Base-by-base conservation (phyloP, 768 basidiomycete genomes). In the Pisolithus sp. region DNA sequence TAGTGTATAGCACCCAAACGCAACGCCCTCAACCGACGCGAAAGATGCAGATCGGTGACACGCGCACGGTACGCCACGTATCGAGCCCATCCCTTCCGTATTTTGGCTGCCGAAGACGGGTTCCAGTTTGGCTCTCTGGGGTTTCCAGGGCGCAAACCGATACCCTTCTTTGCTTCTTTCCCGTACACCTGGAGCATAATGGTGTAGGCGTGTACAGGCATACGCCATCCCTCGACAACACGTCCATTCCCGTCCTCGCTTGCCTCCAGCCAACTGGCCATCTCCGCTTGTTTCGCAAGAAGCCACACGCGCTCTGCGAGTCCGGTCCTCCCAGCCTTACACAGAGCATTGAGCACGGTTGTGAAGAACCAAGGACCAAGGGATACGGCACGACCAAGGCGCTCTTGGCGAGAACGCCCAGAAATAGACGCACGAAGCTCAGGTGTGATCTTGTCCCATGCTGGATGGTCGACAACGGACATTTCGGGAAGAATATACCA, bases 151-250 rank as follows among this genome's bases (percentile, higher is more conserved):
- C 54, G 53, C 41, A 56, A 42, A 57, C 54, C 43, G 41, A 57
- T 51, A 44, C 53, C 66, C 55, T 62, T 64, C 41, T 60, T 64
- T n/a, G 73, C 74, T 61, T 79, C 76, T 4, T 62, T 58, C 1
- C 70, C 75, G 55, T 86, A 89, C 30, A 78, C 69, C 44, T 81
- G 73, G 51, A 92, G 62, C 81, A 90, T 87, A 46, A 78, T 68
- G 2, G 86, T 90, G 62, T 88, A 91, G 1, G 85, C 81, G 8
- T 82, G 73, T 2, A 82, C 67, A 7, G 82, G 79, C 18, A 91
- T 66, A 49, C 73, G 72, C 89, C 89, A 93, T 0, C 84, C 80
- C 42, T 69, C 51, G 26, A 47, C 51, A 20, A 55, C 42, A 21
- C 66, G 55, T 17, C 58, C 58, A 15, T 62, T 55, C 8, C 57